phyloP scores from a whole-genome alignment of 257 asterid species.

The Lycium barbarum region DNA sequence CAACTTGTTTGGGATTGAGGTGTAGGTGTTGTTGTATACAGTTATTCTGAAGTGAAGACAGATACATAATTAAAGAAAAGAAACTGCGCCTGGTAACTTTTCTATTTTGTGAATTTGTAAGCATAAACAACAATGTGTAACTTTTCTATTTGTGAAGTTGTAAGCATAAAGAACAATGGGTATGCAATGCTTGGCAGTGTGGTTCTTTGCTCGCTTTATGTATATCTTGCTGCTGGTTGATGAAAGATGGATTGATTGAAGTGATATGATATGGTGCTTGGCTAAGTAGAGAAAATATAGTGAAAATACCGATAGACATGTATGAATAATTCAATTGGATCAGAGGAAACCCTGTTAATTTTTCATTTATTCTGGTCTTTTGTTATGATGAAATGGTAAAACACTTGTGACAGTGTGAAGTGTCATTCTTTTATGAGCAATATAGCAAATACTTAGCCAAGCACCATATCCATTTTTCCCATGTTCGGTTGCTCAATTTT shows the following conservation, averaged over 20 bases:
- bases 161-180: neutral
- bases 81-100: neutral
- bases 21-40: neutral
- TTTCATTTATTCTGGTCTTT: neutral
- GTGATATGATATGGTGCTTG: neutral
- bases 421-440: neutral
- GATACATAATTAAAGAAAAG: neutral
- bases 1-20: neutral
- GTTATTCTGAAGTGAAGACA: neutral
- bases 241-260: neutral
- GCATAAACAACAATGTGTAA: too few relatives aligned
- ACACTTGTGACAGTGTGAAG: neutral
- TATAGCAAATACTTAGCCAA: too few relatives aligned
- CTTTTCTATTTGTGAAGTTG: too few relatives aligned
- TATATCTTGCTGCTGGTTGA: neutral
- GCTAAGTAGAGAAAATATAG: neutral
- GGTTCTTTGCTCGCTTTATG: neutral
- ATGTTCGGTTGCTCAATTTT: too few relatives aligned
- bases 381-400: neutral
- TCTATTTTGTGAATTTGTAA: slow-evolving; percentile 8
- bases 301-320: neutral
- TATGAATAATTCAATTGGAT: neutral
- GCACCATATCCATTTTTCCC: too few relatives aligned
- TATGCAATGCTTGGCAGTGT: neutral
- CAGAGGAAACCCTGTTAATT: neutral